Conservation (phyloP, 805 yeast species). For the Diddensiella caesifluorescens region DNA sequence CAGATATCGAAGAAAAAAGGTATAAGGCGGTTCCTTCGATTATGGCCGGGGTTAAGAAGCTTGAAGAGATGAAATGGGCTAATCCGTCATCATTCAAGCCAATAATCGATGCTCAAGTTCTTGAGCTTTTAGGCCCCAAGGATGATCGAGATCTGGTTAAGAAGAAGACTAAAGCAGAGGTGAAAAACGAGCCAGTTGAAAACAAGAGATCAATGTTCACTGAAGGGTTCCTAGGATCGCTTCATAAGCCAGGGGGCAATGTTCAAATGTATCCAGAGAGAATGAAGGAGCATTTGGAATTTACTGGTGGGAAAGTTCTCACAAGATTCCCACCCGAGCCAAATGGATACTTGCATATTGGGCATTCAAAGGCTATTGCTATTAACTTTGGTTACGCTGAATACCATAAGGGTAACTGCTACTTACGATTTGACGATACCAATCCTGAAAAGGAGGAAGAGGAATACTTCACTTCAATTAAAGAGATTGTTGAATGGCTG, state of each 20-base stretch:
- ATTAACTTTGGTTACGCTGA: constrained; percentile 97
- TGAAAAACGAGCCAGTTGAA: constrained; percentile 19
- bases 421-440: constrained; percentile 93
- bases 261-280: constrained; percentile 85
- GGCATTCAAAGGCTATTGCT: constrained; percentile 96
- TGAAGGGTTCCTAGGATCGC: constrained; percentile 92
- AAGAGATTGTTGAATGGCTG: constrained; percentile 84
- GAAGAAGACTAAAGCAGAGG: constrained; percentile 52
- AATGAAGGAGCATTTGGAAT: constrained; percentile 70
- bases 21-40: constrained; percentile 74
- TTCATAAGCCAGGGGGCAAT: constrained; percentile 93
- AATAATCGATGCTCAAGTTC: constrained; percentile 69
- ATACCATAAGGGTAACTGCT: constrained; percentile 79
- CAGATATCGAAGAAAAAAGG: constrained; percentile 61
- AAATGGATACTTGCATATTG: constrained; percentile 94
- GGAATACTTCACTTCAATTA: constrained; percentile 75
- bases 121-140: constrained; percentile 80
- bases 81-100: constrained; percentile 83
- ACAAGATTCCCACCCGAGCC: constrained; percentile 99
- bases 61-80: constrained; percentile 87
- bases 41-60: constrained; percentile 67
- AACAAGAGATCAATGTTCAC: constrained; percentile 68
- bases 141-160: constrained; percentile 87
- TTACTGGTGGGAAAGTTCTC: constrained; percentile 75
- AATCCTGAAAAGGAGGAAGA: constrained; percentile 99